Conservation (phyloP, 2,329 filamentous ascomycete genomes). For the Pseudohalonectria lignicola region DNA sequence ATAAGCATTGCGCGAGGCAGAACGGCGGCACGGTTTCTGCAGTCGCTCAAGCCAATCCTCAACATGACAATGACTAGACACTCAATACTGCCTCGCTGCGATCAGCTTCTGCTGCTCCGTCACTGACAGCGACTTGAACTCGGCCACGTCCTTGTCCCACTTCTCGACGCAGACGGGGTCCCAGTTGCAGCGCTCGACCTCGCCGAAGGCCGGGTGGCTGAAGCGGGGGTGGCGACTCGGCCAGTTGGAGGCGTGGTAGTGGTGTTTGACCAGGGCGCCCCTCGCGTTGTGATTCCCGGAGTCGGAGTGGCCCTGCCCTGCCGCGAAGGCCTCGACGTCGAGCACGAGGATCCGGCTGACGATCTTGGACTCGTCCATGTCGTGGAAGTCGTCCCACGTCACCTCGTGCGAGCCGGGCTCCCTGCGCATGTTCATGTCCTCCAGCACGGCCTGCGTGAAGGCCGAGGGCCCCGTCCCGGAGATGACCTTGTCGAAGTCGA, state of each 20-base stretch:
- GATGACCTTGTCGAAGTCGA: conserved; percentile 64
- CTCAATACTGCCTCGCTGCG: conserved; percentile 6
- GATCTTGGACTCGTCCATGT: conserved; percentile 53
- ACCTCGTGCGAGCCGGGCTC: conserved; percentile 23
- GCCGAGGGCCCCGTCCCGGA: conserved; percentile 62
- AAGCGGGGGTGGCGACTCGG: conserved; percentile 54
- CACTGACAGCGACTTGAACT: conserved; percentile 45
- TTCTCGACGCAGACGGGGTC: conserved; percentile 48
- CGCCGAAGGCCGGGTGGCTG: conserved; percentile 57
- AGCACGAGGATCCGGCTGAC: conserved; percentile 55
- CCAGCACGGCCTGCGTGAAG: conserved; percentile 54
- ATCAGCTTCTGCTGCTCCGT: conserved; percentile 46
- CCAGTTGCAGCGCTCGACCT: conserved; percentile 65
- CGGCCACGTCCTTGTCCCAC: conserved; percentile 55
- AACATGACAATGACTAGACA: no score
- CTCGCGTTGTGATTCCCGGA: conserved; percentile 59
- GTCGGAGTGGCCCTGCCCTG: conserved; percentile 62
- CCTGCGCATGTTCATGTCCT: conserved; percentile 41
- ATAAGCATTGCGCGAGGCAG: no score
- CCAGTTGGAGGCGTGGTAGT: conserved; percentile 67
- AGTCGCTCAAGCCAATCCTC: no score
- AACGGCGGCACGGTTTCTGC: no score
- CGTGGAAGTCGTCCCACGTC: conserved; percentile 55
- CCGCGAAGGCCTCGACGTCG: conserved; percentile 61
- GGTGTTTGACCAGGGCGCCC: conserved; percentile 58